These are phyloP conservation scores for Vaccinium darrowii DNA, from an alignment of 148 eudicot species.

Conservation along the genomic window DNA sequence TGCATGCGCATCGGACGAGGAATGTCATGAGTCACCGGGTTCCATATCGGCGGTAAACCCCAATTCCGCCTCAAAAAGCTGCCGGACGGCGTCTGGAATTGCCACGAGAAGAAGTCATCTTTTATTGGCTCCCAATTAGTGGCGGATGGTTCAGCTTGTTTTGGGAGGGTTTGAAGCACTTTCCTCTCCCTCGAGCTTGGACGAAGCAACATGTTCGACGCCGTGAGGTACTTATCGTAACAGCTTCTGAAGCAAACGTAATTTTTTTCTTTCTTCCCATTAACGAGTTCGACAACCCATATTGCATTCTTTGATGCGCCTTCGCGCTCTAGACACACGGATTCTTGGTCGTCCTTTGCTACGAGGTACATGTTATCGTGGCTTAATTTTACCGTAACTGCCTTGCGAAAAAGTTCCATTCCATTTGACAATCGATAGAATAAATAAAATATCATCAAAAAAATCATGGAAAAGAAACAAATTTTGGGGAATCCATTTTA, in stretches of 20 bases:
- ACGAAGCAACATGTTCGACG: not conserved
- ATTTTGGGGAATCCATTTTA: not conserved
- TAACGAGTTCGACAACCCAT: not conserved
- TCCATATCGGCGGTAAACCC: not conserved
- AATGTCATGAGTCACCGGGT: constrained; percentile 1
- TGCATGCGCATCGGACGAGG: not conserved
- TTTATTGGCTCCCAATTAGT: not conserved
- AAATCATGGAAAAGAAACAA: not conserved
- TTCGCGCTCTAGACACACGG: not conserved
- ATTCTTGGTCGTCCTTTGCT: not conserved
- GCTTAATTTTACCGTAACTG: too few relatives aligned
- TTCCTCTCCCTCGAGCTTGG: not conserved
- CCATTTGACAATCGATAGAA: not conserved
- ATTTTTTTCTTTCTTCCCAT: not conserved
- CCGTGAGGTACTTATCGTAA: not conserved
- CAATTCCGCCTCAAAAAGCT: not conserved
- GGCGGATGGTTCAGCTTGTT: not conserved
- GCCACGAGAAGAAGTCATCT: not conserved
- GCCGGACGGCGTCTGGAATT: not conserved
- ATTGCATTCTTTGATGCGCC: not conserved
- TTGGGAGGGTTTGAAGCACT: not conserved
- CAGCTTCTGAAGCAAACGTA: not conserved
- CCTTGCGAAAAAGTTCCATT: not conserved
- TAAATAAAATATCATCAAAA: not conserved
- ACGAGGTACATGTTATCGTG: too few relatives aligned